Evolutionary conservation across 176 grass and related monocot genomes (phyloP).

Genomic region (Triticum aestivum): IWGSC_CS_RefSeq_v2.1 NC_057799.1:191112524-191113023

Average conservation of each 20-base stretch:
- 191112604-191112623: slow-evolving; percentile 9
- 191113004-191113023: slow-evolving; percentile 44
- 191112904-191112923: slow-evolving; percentile 11
- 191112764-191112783: not conserved
- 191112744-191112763: not conserved
- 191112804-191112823: not conserved
- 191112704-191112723: not conserved
- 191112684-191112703: not conserved
- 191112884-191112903: slow-evolving; percentile 34
- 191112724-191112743: not conserved
- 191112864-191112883: slow-evolving; percentile 8
- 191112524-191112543: not conserved
- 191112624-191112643: not conserved
- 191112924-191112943: slow-evolving; percentile 34
- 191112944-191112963: not conserved
- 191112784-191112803: not conserved
- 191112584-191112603: not conserved
- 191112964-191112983: not conserved
- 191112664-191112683: not conserved
- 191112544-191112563: not conserved
- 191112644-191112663: not conserved
- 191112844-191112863: slow-evolving; percentile 22
- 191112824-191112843: not conserved
- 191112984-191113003: slow-evolving; percentile 20
- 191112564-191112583: not conserved